Evolutionary conservation across 345 rosid genomes (phyloP), one percentile per base, ranked within the genome.

Genomic region (Excoecaria agallocha): DNA sequence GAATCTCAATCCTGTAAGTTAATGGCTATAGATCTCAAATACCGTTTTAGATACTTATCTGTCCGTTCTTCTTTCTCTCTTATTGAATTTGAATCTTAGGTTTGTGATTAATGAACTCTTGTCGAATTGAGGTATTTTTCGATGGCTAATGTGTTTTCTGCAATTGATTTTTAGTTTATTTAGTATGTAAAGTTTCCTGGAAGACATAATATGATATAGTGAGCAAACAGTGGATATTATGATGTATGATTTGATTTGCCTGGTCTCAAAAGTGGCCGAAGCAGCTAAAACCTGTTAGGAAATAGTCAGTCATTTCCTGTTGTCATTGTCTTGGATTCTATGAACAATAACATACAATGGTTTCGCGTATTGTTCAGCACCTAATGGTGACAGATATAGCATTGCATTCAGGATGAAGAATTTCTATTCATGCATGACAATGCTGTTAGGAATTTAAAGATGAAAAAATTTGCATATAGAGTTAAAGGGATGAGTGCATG

Each of bases 1-100:
- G 8, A 48, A 8, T 68, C 71, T 38, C 61, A 45, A n/a, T 54
- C 69, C 70, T 84, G 69, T 68, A 70, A 56, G 58, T 62, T 52
- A 41, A 45, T 39, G 10, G 22, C 65, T 39, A 3, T 68, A 30
- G 76, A 80, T 78, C 79, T 54, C 68, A 12, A 66, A 49, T 30
- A 30, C 30, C 30, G 30, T 30, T 30, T 0, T 30, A 0, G 30
- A 30, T 30, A 30, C 30, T 30, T 30, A 30, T 30, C 30, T 30
- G 30, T 30, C 30, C 2, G 30, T 30, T 30, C 2, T 30, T 30
- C 30, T 30, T 70, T 61, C 19, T 8, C 39, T 54, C 4, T 43
- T 6, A 43, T 25, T 58, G 38, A 11, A 24, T 58, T 24, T 22
- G 7, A 25, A 58, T 66, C 22, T 45, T 12, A 15, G 13, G 11